phyloP scores from a whole-genome alignment of 1,139 yeast species.

The Arxiozyma telluris region DNA sequence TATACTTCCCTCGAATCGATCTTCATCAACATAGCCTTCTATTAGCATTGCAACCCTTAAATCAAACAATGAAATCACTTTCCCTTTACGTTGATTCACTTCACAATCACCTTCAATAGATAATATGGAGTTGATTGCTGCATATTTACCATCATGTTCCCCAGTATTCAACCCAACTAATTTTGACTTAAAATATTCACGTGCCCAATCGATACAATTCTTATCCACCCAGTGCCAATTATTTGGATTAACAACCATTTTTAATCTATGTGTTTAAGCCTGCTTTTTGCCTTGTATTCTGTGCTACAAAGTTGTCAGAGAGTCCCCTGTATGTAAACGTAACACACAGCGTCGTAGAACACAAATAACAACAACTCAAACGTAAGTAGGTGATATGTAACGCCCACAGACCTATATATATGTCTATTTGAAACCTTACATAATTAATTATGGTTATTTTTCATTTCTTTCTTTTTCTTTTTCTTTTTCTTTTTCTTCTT shows the following conservation, averaged over 20 bases:
- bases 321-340: not conserved
- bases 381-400: no score
- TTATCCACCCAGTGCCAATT: constrained; percentile 99
- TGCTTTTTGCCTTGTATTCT: not conserved
- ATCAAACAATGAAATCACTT: constrained; percentile 86
- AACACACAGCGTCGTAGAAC: no score
- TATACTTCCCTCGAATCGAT: constrained; percentile 54
- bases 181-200: constrained; percentile 57
- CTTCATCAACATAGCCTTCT: constrained; percentile 39
- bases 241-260: constrained; percentile 67
- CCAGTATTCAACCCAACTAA: constrained; percentile 43
- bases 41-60: constrained; percentile 57
- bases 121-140: constrained; percentile 46
- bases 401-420: not conserved
- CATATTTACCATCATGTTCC: constrained; percentile 31
- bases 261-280: not conserved
- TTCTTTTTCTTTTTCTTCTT: not conserved
- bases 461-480: not conserved
- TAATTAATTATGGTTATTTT: not conserved
- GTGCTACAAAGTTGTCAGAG: not conserved
- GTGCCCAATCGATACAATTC: constrained; percentile 89
- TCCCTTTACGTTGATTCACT: constrained; percentile 94
- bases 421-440: not conserved
- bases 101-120: constrained; percentile 92
- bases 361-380: no score